These are phyloP conservation scores for Durusdinium trenchii DNA, from an alignment of 73 alveolate genomes.

Conservation along the genomic window DNA sequence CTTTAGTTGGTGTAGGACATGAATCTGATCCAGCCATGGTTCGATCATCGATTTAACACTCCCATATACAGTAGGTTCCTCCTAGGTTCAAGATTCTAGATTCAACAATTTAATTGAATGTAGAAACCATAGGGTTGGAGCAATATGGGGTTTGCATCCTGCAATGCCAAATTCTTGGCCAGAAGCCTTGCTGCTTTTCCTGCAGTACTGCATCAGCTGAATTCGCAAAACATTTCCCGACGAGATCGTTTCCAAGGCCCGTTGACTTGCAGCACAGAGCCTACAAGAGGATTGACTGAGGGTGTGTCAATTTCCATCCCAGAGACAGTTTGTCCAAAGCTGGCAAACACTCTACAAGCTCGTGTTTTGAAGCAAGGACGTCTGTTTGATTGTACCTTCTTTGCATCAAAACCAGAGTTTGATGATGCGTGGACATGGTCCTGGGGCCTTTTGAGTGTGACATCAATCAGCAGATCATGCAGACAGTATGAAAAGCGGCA, in stretches of 20 bases:
- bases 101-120: too few relatives aligned
- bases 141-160: conserved; percentile 29
- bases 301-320: not conserved
- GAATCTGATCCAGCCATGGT: too few relatives aligned
- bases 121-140: too few relatives aligned
- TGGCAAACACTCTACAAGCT: not conserved
- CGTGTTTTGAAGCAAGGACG: not conserved
- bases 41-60: too few relatives aligned
- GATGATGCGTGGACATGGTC: conserved; percentile 57
- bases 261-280: not conserved
- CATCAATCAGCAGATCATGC: not conserved
- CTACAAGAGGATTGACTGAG: not conserved
- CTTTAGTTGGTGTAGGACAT: too few relatives aligned
- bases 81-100: too few relatives aligned
- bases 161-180: conserved; percentile 15
- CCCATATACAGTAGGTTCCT: too few relatives aligned
- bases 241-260: not conserved
- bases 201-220: not conserved
- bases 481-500: not conserved
- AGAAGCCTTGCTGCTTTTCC: not conserved
- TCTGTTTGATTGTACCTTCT: not conserved
- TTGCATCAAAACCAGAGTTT: conserved; percentile 40
- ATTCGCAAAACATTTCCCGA: not conserved
- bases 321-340: not conserved
- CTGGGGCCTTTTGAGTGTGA: conserved; percentile 48